Base-by-base conservation (phyloP, 2,329 filamentous ascomycete species). In the Neofusicoccum laricinum region DNA sequence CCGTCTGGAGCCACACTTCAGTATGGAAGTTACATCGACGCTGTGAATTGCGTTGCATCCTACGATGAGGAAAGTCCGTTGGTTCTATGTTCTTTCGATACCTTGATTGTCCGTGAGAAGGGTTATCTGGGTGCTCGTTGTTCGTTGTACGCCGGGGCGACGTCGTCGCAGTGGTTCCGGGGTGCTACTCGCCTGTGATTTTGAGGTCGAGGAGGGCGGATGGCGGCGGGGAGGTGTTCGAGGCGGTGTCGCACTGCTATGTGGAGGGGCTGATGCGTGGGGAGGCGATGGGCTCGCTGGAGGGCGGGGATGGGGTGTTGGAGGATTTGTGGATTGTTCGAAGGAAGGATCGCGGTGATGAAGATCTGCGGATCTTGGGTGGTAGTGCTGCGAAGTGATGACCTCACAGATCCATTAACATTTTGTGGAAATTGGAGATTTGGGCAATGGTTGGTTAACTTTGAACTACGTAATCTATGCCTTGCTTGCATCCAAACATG, bases 171-270 rank as follows among this genome's bases (percentile, higher is more conserved):
- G 46, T 49, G 2, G 63, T 70, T 61, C 67, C 38, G n/a, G 69
- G 67, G 3, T 70, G 63, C 10, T 51, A 53, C 17, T 15, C 34
- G 21, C 51, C 38, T 7, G 62, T 48, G 10, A 64, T 67, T 4
- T 67, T 66, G 1, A 68, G 67, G 34, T 67, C 65, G 1, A 68
- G 67, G 34, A 66, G 11, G 53, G 70, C 55, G 3, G 68, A 66
- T 62, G 67, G 1, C 25, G 25, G 25, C 67, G 53, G 68, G 62
- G 36, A 69, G 51, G 58, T 67, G 65, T 10, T 68, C 67, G 25
- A 69, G 68, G 67, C 66, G 11, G 69, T 64, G 21, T 67, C 67
- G 50, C 69, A 69, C 64, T 71, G 67, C 45, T 68, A 38, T 21
- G 50, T 53, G 34, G 50, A 53, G 17, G 34, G 50, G 34, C 15